phyloP scores from a whole-genome alignment of 441 rosid species.

The Theobroma grandiflorum region DNA sequence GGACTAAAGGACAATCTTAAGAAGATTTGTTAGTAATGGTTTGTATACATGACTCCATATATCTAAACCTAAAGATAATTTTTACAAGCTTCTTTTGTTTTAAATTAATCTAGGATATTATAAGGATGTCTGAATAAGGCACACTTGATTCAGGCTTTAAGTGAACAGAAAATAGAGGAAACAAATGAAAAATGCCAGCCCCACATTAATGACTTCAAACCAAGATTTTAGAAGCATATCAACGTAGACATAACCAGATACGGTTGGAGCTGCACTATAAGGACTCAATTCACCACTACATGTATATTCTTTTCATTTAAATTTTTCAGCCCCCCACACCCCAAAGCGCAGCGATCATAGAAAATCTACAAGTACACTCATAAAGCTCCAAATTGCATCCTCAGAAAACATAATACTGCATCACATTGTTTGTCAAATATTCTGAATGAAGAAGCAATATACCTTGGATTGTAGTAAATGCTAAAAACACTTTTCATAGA shows the following conservation, averaged over 20 bases:
- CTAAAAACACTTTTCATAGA: constrained; percentile 64
- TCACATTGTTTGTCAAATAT: neutral
- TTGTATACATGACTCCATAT: neutral
- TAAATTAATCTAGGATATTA: neutral
- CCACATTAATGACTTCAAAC: neutral
- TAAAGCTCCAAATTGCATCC: neutral
- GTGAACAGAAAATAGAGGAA: neutral
- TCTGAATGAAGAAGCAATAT: constrained; percentile 1
- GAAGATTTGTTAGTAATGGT: neutral
- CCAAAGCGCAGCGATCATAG: neutral
- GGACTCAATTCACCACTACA: neutral
- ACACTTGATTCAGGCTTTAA: neutral
- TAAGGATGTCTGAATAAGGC: neutral
- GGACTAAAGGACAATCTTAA: neutral
- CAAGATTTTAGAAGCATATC: neutral
- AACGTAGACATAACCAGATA: neutral
- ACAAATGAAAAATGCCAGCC: neutral
- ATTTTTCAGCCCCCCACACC: too few species aligned
- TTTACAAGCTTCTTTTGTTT: neutral
- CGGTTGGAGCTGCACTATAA: neutral
- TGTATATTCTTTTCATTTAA: too few species aligned
- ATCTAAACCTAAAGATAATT: neutral
- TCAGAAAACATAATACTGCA: neutral
- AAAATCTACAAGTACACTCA: neutral
- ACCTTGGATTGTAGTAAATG: constrained; percentile 95